Evolutionary conservation across 2,329 filamentous ascomycete genomes (phyloP), one percentile per base, ranked within the genome.

Genomic region (Fonsecaea pedrosoi): DNA sequence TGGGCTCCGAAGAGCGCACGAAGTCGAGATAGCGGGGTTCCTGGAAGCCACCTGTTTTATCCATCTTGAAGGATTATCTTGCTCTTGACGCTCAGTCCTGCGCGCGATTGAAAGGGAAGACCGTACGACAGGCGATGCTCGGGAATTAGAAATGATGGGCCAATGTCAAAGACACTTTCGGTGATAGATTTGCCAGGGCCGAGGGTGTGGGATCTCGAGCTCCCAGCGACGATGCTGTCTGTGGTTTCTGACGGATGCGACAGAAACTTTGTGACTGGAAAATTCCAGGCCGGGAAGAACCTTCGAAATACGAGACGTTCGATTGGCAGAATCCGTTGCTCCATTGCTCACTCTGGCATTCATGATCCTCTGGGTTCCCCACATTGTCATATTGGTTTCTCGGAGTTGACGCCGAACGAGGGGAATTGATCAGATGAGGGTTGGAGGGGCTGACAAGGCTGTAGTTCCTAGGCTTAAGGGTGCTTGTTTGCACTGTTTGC

Each of bases 21-120:
- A 89, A 89, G 69, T 83, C 79, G 69, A 89, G 82, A 72, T 86
- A 89, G 62, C 81, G 82, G 38, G 78, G 75, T 59, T 71, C 71
- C 50, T 70, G 69, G 56, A 69, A 64, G 34, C 66, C 69, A 18
- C 66, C 69, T 32, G 45, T 60, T 54, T 64, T 60, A 34, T 60
- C 54, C 45, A 50, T 50, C 1, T 50, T 30, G 45, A 3, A 32
- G 3, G 45, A 7, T 50, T 7, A 21, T 9, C 21, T 50, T 5
- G 3, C 12, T 18, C 13, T 13, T 21, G 3, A 25, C 25, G 45
- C 45, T 25, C 15, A 45, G 9, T 45, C 40, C 40, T 9, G n/a
- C 40, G 9, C 15, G n/a, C 6, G 6, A 18, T 8, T 15, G 12
- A 7, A 4, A 30, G 45, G 18, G 18, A 5, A 50, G 5, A 5